Conservation (phyloP, 2,329 filamentous ascomycete genomes). For the Diplodia corticola region DNA sequence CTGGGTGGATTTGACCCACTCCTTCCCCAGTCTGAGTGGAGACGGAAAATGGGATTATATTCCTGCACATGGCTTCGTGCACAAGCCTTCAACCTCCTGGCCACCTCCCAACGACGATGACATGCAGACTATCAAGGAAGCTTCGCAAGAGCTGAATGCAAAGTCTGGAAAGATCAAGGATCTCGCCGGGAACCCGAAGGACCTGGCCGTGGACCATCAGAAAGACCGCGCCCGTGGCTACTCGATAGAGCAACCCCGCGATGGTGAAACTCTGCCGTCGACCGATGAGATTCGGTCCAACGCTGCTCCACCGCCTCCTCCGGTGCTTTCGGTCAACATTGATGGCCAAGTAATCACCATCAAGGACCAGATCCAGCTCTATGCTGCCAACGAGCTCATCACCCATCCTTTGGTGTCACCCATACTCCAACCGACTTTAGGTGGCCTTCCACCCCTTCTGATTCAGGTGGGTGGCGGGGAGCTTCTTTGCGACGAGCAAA, state of each 20-base stretch:
- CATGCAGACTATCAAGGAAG: slow-evolving; percentile 50
- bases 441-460: slow-evolving; percentile 83
- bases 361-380: slow-evolving; percentile 90
- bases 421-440: slow-evolving; percentile 81
- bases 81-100: slow-evolving; percentile 88
- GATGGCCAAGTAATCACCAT: slow-evolving; percentile 68
- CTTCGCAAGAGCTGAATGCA: slow-evolving; percentile 9
- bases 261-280: background rate
- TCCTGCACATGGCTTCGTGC: slow-evolving; percentile 81
- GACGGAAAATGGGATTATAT: slow-evolving; percentile 83
- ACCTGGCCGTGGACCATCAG: slow-evolving; percentile 31
- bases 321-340: slow-evolving; percentile 63
- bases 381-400: slow-evolving; percentile 79
- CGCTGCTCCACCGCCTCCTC: background rate
- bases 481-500: slow-evolving; percentile 87
- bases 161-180: slow-evolving; percentile 21
- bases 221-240: slow-evolving; percentile 39
- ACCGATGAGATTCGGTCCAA: background rate
- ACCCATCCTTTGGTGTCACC: slow-evolving; percentile 89
- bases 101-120: slow-evolving; percentile 85
- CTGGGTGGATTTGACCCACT: slow-evolving; percentile 95
- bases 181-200: slow-evolving; percentile 6
- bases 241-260: slow-evolving; percentile 28
- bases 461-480: slow-evolving; percentile 88
- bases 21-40: slow-evolving; percentile 82